These are phyloP conservation scores for Paecilomyces niveus DNA, from an alignment of 2,329 filamentous ascomycete species.

Conservation along the genomic window DNA sequence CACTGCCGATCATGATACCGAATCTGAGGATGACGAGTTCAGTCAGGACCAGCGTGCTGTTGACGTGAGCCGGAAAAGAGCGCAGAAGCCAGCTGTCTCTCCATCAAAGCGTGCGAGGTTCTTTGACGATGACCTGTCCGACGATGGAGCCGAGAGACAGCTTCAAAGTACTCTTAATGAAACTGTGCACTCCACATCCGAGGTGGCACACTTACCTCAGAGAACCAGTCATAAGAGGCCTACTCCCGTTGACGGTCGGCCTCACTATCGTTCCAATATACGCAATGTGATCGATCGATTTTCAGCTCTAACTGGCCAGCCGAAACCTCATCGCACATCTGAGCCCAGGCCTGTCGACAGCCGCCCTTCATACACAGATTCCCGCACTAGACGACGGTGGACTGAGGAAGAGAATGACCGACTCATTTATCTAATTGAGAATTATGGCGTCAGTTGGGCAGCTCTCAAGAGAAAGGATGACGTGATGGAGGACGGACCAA, in stretches of 20 bases:
- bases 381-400: constrained; percentile 26
- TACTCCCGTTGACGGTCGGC: constrained; percentile 27
- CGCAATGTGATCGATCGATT: neutral
- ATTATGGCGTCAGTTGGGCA: constrained; percentile 42
- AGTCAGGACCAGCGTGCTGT: constrained; percentile 30
- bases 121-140: neutral
- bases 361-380: neutral
- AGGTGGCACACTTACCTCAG: neutral
- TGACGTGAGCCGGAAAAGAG: constrained; percentile 26
- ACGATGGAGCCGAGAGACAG: constrained; percentile 3
- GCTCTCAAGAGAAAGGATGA: constrained; percentile 33
- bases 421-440: constrained; percentile 44
- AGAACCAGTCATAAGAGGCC: neutral
- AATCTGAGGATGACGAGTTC: constrained; percentile 39
- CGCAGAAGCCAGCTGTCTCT: constrained; percentile 17
- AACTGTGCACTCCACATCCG: neutral
- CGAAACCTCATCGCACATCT: neutral
- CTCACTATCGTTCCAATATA: neutral
- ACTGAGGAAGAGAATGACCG: constrained; percentile 32
- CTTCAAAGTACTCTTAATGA: neutral
- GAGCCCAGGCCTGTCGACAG: neutral
- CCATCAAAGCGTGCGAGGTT: neutral
- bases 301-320: neutral
- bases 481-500: constrained; percentile 16
- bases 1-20: constrained; percentile 10